Conservation (phyloP, 768 basidiomycete species). For the Boletus bicolor region DNA sequence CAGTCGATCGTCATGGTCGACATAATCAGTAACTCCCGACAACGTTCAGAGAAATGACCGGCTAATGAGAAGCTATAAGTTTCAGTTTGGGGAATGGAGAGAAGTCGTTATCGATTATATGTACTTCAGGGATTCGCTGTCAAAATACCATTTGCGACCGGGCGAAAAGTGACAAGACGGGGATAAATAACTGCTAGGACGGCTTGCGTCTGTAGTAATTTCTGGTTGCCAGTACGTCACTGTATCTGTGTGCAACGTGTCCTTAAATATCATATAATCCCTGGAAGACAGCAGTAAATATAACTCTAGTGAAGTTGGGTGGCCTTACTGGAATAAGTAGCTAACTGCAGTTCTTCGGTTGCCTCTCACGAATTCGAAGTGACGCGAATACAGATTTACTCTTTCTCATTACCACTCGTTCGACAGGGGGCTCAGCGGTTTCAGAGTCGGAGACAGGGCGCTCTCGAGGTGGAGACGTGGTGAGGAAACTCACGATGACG, state of each 20-base stretch:
- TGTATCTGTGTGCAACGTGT: not conserved
- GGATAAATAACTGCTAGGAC: not conserved
- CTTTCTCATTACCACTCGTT: slow-evolving; percentile 12
- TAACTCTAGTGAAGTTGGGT: not conserved
- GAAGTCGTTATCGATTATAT: not conserved
- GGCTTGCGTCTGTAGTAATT: not conserved
- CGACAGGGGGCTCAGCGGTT: not conserved
- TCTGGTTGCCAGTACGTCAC: not conserved
- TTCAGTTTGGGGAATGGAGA: not conserved
- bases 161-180: not conserved
- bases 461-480: slow-evolving; percentile 46
- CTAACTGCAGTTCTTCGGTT: slow-evolving; percentile 2
- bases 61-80: not conserved
- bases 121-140: not conserved
- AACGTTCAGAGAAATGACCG: too few species aligned
- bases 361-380: slow-evolving; percentile 16
- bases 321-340: not conserved
- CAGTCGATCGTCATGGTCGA: too few species aligned
- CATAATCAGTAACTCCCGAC: too few species aligned
- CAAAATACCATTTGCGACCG: not conserved
- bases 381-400: slow-evolving; percentile 28
- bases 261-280: not conserved
- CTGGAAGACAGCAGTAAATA: not conserved
- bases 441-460: slow-evolving; percentile 23
- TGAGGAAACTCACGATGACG: slow-evolving; percentile 61